phyloP scores from a whole-genome alignment of 2,329 filamentous ascomycete genomes.

The Sarocladiaceae sp. region DNA sequence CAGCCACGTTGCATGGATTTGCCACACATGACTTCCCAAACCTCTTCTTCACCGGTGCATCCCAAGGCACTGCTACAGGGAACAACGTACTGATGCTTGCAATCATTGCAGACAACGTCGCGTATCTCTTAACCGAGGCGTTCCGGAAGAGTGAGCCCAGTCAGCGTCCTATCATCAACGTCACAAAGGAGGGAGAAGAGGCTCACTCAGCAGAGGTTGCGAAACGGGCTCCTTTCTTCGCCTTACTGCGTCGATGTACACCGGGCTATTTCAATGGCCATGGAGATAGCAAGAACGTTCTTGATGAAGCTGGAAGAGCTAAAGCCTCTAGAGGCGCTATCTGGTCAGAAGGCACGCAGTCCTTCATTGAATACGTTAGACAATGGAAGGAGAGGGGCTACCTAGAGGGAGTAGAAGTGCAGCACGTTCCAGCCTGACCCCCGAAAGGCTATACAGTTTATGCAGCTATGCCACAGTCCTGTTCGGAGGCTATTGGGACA shows the following conservation, averaged over 20 bases:
- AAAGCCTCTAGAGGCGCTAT: background rate
- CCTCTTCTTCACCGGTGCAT: slow-evolving; percentile 40
- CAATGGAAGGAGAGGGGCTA: slow-evolving; percentile 1
- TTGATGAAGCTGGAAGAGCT: background rate
- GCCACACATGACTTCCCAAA: slow-evolving; percentile 49
- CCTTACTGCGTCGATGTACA: slow-evolving; percentile 12
- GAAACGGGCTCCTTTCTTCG: background rate
- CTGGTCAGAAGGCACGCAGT: background rate
- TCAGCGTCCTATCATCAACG: slow-evolving; percentile 9
- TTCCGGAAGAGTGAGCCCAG: background rate
- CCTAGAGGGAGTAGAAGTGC: background rate
- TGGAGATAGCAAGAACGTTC: background rate
- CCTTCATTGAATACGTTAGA: slow-evolving; percentile 5
- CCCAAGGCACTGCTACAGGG: slow-evolving; percentile 25
- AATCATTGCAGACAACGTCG: slow-evolving; percentile 37
- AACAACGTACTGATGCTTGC: slow-evolving; percentile 7
- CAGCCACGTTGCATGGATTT: slow-evolving; percentile 49
- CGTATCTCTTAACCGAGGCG: slow-evolving; percentile 8
- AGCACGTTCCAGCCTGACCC: too few species aligned
- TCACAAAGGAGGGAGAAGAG: slow-evolving; percentile 19
- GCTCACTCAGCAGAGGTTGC: slow-evolving; percentile 28
- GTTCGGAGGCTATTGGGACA: too few species aligned
- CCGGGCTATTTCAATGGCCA: slow-evolving; percentile 10
- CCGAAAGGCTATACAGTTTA: too few species aligned
- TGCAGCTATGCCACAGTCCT: too few species aligned